Percentiles rank a stretch among this genome's conserved stretches.
These are phyloP conservation scores for Rachicladosporium sp. DNA, from an alignment of 2,329 filamentous ascomycete species.

Conservation along the genomic window DNA sequence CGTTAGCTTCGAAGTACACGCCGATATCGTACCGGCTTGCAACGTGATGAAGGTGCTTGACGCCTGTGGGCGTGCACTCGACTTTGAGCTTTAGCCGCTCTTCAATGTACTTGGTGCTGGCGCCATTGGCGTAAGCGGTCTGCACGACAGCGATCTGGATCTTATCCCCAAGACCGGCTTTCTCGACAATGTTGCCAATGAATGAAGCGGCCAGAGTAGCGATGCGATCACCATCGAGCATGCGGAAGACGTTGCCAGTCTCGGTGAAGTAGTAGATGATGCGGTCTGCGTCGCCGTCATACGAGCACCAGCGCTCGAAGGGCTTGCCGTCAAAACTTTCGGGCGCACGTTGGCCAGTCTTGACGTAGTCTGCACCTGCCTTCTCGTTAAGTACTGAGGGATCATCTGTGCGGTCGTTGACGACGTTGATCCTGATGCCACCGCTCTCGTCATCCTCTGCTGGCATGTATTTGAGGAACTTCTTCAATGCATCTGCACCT, in stretches of 20 bases:
- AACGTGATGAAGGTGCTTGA: constrained; percentile 97
- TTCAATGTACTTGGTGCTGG: constrained; percentile 82
- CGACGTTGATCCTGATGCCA: constrained; percentile 67
- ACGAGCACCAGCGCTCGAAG: constrained; percentile 71
- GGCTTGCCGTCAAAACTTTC: constrained; percentile 65
- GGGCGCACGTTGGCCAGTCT: constrained; percentile 87
- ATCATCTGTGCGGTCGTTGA: constrained; percentile 87
- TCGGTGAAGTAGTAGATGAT: constrained; percentile 92
- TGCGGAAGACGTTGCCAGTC: constrained; percentile 68
- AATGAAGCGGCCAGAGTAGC: constrained; percentile 89
- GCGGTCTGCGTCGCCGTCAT: constrained; percentile 91
- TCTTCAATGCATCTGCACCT: constrained; percentile 77
- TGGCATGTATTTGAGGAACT: constrained; percentile 74
- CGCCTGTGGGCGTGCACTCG: constrained; percentile 85
- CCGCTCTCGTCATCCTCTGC: constrained; percentile 44
- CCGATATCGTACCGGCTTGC: constrained; percentile 89
- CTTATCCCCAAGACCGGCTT: constrained; percentile 64
- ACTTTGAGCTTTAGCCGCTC: constrained; percentile 80
- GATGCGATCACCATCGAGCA: constrained; percentile 93
- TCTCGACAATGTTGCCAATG: constrained; percentile 74
- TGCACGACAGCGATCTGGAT: constrained; percentile 90
- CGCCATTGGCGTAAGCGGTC: constrained; percentile 94
- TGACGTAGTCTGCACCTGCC: constrained; percentile 94
- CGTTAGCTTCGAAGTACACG: constrained; percentile 97
- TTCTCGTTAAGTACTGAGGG: constrained; percentile 78